A percentile compares a stretch with the other conserved stretches of the same genome.
Conservation (phyloP, 2,329 filamentous ascomycete genomes). For the Harringtonia lauricola region DNA sequence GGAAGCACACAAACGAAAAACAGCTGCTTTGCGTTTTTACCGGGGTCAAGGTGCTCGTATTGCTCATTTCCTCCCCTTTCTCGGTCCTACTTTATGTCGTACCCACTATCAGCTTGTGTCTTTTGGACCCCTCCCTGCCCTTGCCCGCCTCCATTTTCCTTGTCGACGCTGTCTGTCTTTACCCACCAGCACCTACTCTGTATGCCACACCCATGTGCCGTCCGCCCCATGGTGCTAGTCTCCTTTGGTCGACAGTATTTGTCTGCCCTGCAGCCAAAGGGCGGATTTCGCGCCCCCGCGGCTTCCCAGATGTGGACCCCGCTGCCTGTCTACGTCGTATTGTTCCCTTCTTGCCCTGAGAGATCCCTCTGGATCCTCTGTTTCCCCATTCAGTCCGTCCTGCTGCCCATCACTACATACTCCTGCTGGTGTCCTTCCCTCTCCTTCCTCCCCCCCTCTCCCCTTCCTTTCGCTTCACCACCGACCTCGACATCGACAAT, state of each 20-base stretch:
- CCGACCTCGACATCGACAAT: slow-evolving; percentile 17
- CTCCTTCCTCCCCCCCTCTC: slow-evolving; percentile 7
- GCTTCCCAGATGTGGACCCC: no score
- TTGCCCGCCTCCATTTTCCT: no score
- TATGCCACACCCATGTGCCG: background rate
- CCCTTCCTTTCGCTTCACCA: slow-evolving; percentile 11
- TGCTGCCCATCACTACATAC: slow-evolving; percentile 1
- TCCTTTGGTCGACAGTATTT: background rate
- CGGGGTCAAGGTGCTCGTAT: background rate
- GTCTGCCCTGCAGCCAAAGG: background rate
- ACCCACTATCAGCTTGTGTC: background rate
- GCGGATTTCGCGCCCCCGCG: background rate
- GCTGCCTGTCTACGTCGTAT: no score
- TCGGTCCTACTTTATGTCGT: background rate
- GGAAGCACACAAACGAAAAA: background rate
- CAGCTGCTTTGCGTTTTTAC: background rate
- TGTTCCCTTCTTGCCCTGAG: background rate
- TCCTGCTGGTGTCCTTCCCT: slow-evolving; percentile 2
- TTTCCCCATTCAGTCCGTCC: background rate
- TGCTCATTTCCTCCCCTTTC: background rate
- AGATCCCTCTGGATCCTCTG: background rate
- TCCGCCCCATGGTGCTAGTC: background rate
- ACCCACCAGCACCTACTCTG: background rate
- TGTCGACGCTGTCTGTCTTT: no score
- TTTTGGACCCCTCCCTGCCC: background rate